phyloP scores from a whole-genome alignment of 2,329 filamentous ascomycete genomes.

The Colletotrichum chrysophilum region DNA sequence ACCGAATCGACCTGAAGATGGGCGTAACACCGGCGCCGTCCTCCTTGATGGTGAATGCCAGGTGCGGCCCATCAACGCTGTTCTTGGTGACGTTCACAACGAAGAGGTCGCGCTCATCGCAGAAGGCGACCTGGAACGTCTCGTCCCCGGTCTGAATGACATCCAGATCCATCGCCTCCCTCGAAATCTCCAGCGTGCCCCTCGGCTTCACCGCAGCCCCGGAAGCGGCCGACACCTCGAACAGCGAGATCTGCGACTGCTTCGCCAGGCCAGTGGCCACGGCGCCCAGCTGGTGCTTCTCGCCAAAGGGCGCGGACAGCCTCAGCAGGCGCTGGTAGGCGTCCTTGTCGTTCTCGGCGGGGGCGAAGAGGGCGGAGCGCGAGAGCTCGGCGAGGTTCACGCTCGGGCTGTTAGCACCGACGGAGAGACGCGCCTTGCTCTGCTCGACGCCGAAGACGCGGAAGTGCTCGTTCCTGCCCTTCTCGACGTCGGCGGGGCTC shows the following conservation, averaged over 20 bases:
- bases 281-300: slow-evolving; percentile 68
- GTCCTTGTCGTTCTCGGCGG: slow-evolving; percentile 52
- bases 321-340: slow-evolving; percentile 66
- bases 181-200: slow-evolving; percentile 54
- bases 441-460: slow-evolving; percentile 70
- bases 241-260: slow-evolving; percentile 79
- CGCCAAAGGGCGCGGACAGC: slow-evolving; percentile 50
- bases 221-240: slow-evolving; percentile 66
- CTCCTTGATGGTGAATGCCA: slow-evolving; percentile 62
- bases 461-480: slow-evolving; percentile 84
- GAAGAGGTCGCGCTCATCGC: slow-evolving; percentile 77
- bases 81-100: slow-evolving; percentile 57
- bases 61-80: slow-evolving; percentile 50
- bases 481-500: slow-evolving; percentile 71
- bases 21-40: slow-evolving; percentile 51
- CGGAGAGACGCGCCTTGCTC: slow-evolving; percentile 38
- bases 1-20: slow-evolving; percentile 63
- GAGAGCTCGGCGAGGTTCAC: slow-evolving; percentile 56
- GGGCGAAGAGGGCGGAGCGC: slow-evolving; percentile 57
- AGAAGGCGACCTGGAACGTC: slow-evolving; percentile 78
- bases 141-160: slow-evolving; percentile 66
- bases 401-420: slow-evolving; percentile 31
- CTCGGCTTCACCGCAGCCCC: slow-evolving; percentile 52
- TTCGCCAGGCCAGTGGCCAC: slow-evolving; percentile 80
- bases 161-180: slow-evolving; percentile 73